A percentile compares a stretch with the other conserved stretches of the same genome.
Evolutionary conservation across 805 yeast species (phyloP).

Genomic region (Wickerhamiella occidentalis): DNA sequence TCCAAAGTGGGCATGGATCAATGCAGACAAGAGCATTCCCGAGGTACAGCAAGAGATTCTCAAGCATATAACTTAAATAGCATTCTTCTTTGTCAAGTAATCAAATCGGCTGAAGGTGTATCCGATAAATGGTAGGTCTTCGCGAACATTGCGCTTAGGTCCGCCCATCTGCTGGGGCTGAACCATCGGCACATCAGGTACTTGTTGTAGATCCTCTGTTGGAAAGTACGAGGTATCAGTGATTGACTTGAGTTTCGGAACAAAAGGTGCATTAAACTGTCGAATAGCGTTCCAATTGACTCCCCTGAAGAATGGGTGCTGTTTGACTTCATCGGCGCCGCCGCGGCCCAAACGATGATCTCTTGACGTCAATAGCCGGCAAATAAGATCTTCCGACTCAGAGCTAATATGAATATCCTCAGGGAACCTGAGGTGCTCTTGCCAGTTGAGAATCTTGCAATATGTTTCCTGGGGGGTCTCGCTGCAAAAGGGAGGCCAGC

Average conservation of each 20-base stretch:
- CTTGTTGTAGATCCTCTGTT: slow-evolving; percentile 87
- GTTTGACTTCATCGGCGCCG: slow-evolving; percentile 86
- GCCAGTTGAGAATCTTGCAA: slow-evolving; percentile 83
- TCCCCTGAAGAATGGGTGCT: slow-evolving; percentile 89
- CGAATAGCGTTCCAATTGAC: slow-evolving; percentile 88
- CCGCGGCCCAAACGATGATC: slow-evolving; percentile 78
- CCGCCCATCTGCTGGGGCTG: slow-evolving; percentile 33
- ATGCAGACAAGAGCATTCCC: slow-evolving; percentile 51
- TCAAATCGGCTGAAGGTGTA: slow-evolving; percentile 94
- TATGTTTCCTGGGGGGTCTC: slow-evolving; percentile 93
- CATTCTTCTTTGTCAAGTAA: slow-evolving; percentile 50
- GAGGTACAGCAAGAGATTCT: slow-evolving; percentile 33
- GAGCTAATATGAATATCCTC: slow-evolving; percentile 83
- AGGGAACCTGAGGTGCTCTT: slow-evolving; percentile 75
- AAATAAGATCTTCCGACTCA: slow-evolving; percentile 77
- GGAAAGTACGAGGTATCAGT: slow-evolving; percentile 98
- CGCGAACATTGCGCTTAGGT: slow-evolving; percentile 56
- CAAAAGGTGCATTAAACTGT: slow-evolving; percentile 82
- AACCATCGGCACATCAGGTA: slow-evolving; percentile 78
- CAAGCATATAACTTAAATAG: slow-evolving; percentile 20
- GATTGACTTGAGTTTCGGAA: slow-evolving; percentile 79
- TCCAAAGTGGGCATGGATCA: slow-evolving; percentile 36
- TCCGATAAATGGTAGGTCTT: slow-evolving; percentile 93
- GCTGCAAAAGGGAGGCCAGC: slow-evolving; percentile 96
- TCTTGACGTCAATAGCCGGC: slow-evolving; percentile 61